Evolutionary conservation across 306 rosid species (phyloP).

Genomic region (Medicago lupulina): DNA sequence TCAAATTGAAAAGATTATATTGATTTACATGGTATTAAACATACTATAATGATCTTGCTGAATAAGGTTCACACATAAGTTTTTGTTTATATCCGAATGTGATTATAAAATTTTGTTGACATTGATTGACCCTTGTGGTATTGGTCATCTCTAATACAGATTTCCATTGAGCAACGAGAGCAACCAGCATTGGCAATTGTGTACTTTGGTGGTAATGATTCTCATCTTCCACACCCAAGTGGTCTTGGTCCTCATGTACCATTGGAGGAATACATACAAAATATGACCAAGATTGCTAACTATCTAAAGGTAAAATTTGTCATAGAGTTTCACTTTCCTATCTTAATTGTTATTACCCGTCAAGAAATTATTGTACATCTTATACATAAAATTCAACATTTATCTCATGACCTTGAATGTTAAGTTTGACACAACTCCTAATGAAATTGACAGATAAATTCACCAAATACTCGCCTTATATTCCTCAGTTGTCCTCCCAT

Average conservation of each 20-base stretch:
- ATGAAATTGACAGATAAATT: constrained; percentile 58
- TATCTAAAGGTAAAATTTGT: constrained; percentile 63
- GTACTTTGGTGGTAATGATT: constrained; percentile 93
- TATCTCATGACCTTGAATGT: not conserved
- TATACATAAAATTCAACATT: no score
- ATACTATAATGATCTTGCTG: no score
- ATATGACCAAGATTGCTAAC: constrained; percentile 70
- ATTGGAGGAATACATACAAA: constrained; percentile 70
- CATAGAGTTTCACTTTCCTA: not conserved
- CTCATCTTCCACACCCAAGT: constrained; percentile 55
- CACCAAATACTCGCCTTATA: constrained; percentile 61
- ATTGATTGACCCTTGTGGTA: no score
- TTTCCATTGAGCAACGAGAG: constrained; percentile 18
- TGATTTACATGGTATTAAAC: no score
- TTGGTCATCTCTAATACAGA: constrained; percentile 46
- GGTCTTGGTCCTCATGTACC: constrained; percentile 71
- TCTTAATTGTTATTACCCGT: no score
- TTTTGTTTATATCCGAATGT: no score
- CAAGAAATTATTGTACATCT: not conserved
- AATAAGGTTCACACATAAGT: no score
- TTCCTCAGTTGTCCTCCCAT: constrained; percentile 71
- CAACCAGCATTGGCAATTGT: constrained; percentile 80
- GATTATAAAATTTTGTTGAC: no score
- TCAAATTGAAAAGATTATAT: no score
- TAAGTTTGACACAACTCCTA: constrained; percentile 34